phyloP scores from a whole-genome alignment of 2,329 filamentous ascomycete species.

The Zelopaecilomyces penicillatus region DNA sequence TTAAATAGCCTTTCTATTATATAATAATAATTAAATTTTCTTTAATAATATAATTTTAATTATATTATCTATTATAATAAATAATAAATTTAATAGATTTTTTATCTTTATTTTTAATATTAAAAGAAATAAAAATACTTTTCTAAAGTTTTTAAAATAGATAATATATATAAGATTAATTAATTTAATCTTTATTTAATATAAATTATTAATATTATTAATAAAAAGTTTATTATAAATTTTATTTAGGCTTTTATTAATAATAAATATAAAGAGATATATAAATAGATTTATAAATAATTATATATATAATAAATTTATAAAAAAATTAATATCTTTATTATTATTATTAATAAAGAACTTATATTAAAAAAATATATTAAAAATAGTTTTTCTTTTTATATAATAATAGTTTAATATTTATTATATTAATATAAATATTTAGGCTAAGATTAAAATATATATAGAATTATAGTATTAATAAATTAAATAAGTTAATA shows the following conservation, averaged over 20 bases:
- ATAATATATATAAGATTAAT: background rate
- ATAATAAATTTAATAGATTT: background rate
- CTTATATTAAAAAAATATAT: background rate
- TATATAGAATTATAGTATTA: background rate
- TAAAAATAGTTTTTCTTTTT: background rate
- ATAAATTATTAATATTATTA: background rate
- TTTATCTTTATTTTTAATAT: background rate
- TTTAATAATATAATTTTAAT: background rate
- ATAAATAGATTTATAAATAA: too few species aligned
- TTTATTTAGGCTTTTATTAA: background rate
- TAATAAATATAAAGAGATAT: background rate
- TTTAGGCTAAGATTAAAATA: background rate
- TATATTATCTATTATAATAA: background rate
- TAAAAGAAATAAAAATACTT: background rate
- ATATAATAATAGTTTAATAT: too few species aligned
- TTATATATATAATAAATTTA: too few species aligned
- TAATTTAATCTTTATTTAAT: background rate
- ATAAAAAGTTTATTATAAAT: background rate
- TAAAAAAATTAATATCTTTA: background rate
- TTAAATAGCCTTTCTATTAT: too few species aligned
- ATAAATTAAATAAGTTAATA: background rate
- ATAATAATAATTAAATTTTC: too few species aligned
- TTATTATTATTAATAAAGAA: too few species aligned
- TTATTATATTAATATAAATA: background rate
- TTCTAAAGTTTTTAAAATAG: background rate